Evolutionary conservation across 306 rosid species (phyloP).

Genomic region (Prunus padus): DNA sequence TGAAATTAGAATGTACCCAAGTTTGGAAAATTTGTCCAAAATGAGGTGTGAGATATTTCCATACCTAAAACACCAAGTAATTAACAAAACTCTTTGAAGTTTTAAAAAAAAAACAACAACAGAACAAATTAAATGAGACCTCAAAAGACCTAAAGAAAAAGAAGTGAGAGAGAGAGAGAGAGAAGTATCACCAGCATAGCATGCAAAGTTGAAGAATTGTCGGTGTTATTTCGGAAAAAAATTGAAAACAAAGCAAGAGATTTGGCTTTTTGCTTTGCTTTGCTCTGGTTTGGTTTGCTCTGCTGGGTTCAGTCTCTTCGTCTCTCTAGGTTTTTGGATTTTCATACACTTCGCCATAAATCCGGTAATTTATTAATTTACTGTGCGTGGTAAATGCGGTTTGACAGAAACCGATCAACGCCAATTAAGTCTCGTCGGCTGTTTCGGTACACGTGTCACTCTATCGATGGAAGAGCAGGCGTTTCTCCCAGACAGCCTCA

Average conservation of each 20-base stretch:
- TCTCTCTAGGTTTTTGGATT: slow-evolving; percentile 15
- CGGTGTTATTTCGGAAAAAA: slow-evolving; percentile 18
- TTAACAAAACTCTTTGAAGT: neutral
- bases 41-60: slow-evolving; percentile 2
- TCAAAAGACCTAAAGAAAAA: slow-evolving; percentile 11
- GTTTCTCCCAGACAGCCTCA: slow-evolving; percentile 33
- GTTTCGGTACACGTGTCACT: slow-evolving; percentile 43
- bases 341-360: slow-evolving; percentile 31
- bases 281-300: slow-evolving; percentile 2
- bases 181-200: slow-evolving; percentile 3
- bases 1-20: neutral
- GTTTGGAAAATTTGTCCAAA: neutral
- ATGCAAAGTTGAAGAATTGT: slow-evolving; percentile 13
- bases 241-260: neutral
- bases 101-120: neutral
- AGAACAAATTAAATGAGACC: slow-evolving; percentile 1
- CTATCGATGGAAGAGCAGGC: slow-evolving; percentile 24
- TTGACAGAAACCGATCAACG: slow-evolving; percentile 48
- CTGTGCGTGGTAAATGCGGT: slow-evolving; percentile 52
- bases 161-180: neutral
- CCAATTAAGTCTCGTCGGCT: slow-evolving; percentile 29
- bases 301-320: neutral
- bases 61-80: neutral
- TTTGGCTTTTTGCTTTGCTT: neutral
- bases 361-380: slow-evolving; percentile 49